A percentile compares a stretch with the other conserved stretches of the same genome.
phyloP scores from a whole-genome alignment of 768 basidiomycete species.

The Rhodotorula taiwanensis region DNA sequence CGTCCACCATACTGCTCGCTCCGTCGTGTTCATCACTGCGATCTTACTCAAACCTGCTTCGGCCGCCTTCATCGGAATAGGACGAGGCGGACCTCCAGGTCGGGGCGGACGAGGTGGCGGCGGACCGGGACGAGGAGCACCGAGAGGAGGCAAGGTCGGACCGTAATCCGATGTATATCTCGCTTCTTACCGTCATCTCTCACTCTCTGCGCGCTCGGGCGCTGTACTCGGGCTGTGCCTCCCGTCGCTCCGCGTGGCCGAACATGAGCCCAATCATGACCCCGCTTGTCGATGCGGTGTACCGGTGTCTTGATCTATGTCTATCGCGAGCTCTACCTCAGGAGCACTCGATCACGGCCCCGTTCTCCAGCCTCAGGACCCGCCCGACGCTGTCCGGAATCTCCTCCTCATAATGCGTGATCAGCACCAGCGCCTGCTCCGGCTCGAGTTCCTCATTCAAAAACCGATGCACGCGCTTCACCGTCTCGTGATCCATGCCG shows the following conservation, averaged over 20 bases:
- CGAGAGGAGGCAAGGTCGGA: too few species aligned
- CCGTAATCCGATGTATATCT: too few species aligned
- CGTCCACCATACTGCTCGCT: background rate
- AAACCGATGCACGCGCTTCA: slow-evolving; percentile 58
- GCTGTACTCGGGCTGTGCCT: too few species aligned
- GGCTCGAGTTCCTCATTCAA: slow-evolving; percentile 52
- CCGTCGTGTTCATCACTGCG: background rate
- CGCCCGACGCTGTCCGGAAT: slow-evolving; percentile 51
- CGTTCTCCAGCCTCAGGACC: slow-evolving; percentile 15
- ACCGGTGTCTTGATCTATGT: too few species aligned
- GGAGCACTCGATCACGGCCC: slow-evolving; percentile 13
- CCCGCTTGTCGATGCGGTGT: too few species aligned
- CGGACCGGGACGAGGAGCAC: background rate
- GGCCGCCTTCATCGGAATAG: too few species aligned
- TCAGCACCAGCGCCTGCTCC: slow-evolving; percentile 68
- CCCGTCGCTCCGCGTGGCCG: too few species aligned
- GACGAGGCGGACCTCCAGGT: background rate
- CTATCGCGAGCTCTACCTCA: background rate
- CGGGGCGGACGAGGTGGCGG: background rate
- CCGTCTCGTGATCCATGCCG: slow-evolving; percentile 79
- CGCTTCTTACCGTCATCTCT: too few species aligned
- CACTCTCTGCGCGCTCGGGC: too few species aligned
- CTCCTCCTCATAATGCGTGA: slow-evolving; percentile 88
- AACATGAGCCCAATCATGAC: too few species aligned
- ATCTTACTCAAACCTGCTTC: too few species aligned